These are phyloP conservation scores for Houttuynia cordata DNA, from an alignment of 164 flowering plant species.

Conservation along the genomic window DNA sequence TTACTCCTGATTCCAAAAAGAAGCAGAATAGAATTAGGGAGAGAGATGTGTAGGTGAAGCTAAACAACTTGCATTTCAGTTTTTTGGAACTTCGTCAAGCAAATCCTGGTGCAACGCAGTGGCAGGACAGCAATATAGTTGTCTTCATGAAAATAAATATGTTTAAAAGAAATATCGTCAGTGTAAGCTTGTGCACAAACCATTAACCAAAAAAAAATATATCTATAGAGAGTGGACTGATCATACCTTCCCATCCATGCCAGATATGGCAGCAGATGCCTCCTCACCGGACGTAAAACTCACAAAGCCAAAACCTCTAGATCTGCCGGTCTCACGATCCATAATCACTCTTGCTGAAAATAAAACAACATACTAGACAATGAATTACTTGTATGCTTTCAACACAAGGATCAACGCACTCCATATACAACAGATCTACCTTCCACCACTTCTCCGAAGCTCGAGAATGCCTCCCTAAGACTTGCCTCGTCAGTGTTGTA, in stretches of 20 bases:
- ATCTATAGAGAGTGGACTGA: too few relatives aligned
- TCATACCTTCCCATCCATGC: slow-evolving; percentile 37
- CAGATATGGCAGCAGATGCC: slow-evolving; percentile 10
- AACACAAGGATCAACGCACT: background rate
- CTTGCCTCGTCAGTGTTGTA: slow-evolving; percentile 30
- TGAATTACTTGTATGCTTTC: too few relatives aligned
- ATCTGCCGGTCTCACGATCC: slow-evolving; percentile 12
- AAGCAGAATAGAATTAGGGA: background rate
- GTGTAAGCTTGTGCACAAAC: background rate
- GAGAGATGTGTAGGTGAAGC: background rate
- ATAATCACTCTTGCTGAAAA: slow-evolving; percentile 8
- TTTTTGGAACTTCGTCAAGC: background rate
- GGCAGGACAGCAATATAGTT: too few relatives aligned
- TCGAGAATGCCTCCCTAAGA: slow-evolving; percentile 27
- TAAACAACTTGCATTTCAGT: background rate
- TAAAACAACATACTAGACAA: background rate
- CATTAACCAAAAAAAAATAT: background rate
- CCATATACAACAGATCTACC: slow-evolving; percentile 11
- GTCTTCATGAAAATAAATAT: background rate
- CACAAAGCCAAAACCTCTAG: slow-evolving; percentile 11
- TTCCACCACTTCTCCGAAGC: slow-evolving; percentile 35
- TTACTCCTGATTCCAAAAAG: background rate
- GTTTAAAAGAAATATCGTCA: background rate
- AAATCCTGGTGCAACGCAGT: background rate
- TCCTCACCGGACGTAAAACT: slow-evolving; percentile 7